Percentiles rank a stretch among this genome's conserved stretches.
phyloP scores from a whole-genome alignment of 768 basidiomycete species.

The Tephrocybe sp. region DNA sequence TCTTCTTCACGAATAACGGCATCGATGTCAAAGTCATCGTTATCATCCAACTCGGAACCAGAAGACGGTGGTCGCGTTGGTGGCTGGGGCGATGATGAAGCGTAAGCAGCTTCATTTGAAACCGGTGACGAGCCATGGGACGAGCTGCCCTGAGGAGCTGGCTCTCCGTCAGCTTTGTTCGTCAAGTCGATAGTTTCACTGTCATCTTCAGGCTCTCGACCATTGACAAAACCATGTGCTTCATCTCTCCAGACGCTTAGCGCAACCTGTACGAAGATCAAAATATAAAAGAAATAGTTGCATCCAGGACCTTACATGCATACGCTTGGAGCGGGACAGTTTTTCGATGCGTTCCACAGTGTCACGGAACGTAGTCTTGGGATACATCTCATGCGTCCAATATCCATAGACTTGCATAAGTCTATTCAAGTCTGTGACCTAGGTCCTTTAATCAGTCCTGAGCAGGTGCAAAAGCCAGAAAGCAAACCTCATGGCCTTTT shows the following conservation, averaged over 20 bases:
- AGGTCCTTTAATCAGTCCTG: background rate
- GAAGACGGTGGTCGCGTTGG: slow-evolving; percentile 39
- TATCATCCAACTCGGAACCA: slow-evolving; percentile 35
- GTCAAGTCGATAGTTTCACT: slow-evolving; percentile 19
- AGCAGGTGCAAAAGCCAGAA: background rate
- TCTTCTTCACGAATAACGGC: slow-evolving; percentile 47
- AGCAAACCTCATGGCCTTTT: slow-evolving; percentile 86
- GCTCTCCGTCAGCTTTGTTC: slow-evolving; percentile 23
- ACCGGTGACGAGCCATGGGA: slow-evolving; percentile 17
- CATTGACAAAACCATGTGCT: slow-evolving; percentile 34
- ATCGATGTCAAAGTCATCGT: slow-evolving; percentile 50
- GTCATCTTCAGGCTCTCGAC: slow-evolving; percentile 20
- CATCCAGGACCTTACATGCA: slow-evolving; percentile 57
- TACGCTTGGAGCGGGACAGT: slow-evolving; percentile 79
- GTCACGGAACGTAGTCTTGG: slow-evolving; percentile 83
- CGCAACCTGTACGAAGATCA: slow-evolving; percentile 44
- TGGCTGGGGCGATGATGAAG: slow-evolving; percentile 30
- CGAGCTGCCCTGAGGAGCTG: slow-evolving; percentile 8
- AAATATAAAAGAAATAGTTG: background rate
- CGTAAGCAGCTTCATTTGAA: slow-evolving; percentile 26
- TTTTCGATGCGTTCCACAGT: slow-evolving; percentile 86
- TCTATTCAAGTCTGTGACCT: slow-evolving; percentile 81
- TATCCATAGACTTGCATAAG: slow-evolving; percentile 86
- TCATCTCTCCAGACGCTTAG: slow-evolving; percentile 80
- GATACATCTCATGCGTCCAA: slow-evolving; percentile 93